Evolutionary conservation across 768 basidiomycete species (phyloP).

Genomic region (Suillus brevipes): DNA sequence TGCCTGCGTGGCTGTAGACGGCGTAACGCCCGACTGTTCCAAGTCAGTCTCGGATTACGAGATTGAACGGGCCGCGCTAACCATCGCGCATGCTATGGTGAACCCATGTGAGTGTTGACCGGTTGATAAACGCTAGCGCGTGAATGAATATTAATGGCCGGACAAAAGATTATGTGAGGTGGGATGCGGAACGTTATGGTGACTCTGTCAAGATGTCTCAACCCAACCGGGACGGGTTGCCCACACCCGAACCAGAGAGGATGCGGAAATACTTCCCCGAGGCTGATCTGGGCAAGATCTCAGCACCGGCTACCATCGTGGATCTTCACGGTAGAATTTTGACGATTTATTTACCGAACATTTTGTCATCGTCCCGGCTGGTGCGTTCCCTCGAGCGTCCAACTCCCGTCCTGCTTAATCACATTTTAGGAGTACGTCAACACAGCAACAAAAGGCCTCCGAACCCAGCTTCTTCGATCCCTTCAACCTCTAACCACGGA

Average conservation of each 20-base stretch:
- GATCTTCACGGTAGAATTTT: background rate
- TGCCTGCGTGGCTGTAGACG: background rate
- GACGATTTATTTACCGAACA: background rate
- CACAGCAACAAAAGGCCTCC: background rate
- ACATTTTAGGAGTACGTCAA: background rate
- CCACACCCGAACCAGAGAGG: background rate
- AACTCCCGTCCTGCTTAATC: background rate
- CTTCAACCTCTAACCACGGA: fast-evolving
- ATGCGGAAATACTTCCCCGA: background rate
- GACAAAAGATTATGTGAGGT: background rate
- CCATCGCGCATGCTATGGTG: background rate
- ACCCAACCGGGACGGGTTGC: background rate
- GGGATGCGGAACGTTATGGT: background rate
- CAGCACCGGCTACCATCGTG: background rate
- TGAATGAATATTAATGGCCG: too few relatives aligned
- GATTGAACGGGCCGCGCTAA: background rate
- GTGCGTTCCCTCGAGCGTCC: background rate
- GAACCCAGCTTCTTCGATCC: background rate
- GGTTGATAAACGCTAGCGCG: background rate
- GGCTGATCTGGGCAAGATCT: background rate
- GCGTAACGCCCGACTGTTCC: background rate
- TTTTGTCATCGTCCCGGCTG: background rate
- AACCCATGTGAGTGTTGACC: background rate
- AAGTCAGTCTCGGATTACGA: background rate
- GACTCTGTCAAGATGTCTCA: background rate